Percentiles rank a stretch among this genome's conserved stretches.
These are phyloP conservation scores for Capsicum chinense DNA, from an alignment of 257 asterid genomes.

Conservation along the genomic window DNA sequence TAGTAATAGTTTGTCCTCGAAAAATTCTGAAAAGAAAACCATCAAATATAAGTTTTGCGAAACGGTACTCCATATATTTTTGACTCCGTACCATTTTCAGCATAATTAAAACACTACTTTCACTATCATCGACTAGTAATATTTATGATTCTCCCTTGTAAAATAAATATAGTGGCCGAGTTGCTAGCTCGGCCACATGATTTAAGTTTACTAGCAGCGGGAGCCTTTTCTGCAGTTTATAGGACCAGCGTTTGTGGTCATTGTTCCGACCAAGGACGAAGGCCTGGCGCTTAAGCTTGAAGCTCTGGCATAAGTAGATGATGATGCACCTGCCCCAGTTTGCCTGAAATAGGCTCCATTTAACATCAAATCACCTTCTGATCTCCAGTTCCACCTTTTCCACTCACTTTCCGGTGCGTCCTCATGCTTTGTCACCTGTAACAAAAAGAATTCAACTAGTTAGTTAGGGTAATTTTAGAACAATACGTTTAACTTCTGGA, in stretches of 20 bases:
- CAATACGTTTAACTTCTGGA: too few relatives aligned
- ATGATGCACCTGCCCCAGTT: slow-evolving; percentile 67
- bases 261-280: slow-evolving; percentile 61
- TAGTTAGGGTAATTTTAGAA: neutral
- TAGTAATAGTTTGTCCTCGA: neutral
- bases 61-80: neutral
- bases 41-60: neutral
- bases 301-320: slow-evolving; percentile 62
- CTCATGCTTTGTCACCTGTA: slow-evolving; percentile 87
- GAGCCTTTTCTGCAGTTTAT: slow-evolving; percentile 65
- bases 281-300: slow-evolving; percentile 83
- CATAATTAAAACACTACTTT: neutral
- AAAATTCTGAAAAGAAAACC: neutral
- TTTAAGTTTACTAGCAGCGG: slow-evolving; percentile 47
- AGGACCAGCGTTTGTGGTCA: slow-evolving; percentile 66
- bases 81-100: slow-evolving; percentile 8
- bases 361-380: slow-evolving; percentile 85
- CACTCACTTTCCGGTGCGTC: slow-evolving; percentile 85
- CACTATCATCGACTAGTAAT: neutral
- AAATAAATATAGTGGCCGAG: neutral
- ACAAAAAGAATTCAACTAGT: neutral
- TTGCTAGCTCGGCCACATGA: neutral
- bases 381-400: slow-evolving; percentile 82
- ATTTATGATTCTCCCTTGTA: neutral
- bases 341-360: slow-evolving; percentile 80